These are phyloP conservation scores for Phytophthora boehmeriae DNA, from an alignment of 352 stramenopile genomes.

Conservation along the genomic window DNA sequence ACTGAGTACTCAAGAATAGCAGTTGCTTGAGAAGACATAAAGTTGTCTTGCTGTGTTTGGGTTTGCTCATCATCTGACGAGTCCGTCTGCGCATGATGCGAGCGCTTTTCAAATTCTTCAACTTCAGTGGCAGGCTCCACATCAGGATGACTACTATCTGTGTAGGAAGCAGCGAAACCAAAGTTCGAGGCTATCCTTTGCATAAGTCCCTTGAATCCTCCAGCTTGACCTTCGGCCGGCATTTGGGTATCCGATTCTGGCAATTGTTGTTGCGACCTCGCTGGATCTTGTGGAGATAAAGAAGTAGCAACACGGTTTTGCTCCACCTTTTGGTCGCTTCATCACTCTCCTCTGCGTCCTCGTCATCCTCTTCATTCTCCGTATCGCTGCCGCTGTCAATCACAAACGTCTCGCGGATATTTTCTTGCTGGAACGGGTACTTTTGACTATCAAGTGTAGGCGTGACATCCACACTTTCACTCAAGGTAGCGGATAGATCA, in stretches of 20 bases:
- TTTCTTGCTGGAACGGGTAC: constrained; percentile 53
- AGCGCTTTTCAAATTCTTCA: constrained; percentile 12
- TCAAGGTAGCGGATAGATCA: constrained; percentile 15
- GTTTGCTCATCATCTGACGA: constrained; percentile 14
- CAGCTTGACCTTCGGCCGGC: constrained; percentile 1
- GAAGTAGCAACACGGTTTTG: too few species aligned
- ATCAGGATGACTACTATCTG: constrained; percentile 1
- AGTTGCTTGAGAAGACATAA: constrained; percentile 36
- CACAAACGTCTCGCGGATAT: constrained; percentile 59
- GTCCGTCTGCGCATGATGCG: constrained; percentile 4
- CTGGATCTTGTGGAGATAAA: constrained; percentile 2
- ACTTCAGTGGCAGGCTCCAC: constrained; percentile 8
- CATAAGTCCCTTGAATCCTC: constrained; percentile 10
- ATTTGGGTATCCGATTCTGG: constrained; percentile 10
- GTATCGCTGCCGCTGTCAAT: constrained; percentile 47
- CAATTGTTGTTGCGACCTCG: not conserved
- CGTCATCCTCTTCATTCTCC: constrained; percentile 20
- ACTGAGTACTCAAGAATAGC: constrained; percentile 28
- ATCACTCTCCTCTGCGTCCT: not conserved
- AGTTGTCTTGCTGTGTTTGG: constrained; percentile 14
- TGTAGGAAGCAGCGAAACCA: constrained; percentile 5
- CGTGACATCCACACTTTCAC: constrained; percentile 14
- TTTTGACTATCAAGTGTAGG: constrained; percentile 36
- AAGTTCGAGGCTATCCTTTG: constrained; percentile 15
- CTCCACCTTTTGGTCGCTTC: too few species aligned